These are phyloP conservation scores for Solanum paucissectum DNA, from an alignment of 257 asterid genomes.

Conservation along the genomic window DNA sequence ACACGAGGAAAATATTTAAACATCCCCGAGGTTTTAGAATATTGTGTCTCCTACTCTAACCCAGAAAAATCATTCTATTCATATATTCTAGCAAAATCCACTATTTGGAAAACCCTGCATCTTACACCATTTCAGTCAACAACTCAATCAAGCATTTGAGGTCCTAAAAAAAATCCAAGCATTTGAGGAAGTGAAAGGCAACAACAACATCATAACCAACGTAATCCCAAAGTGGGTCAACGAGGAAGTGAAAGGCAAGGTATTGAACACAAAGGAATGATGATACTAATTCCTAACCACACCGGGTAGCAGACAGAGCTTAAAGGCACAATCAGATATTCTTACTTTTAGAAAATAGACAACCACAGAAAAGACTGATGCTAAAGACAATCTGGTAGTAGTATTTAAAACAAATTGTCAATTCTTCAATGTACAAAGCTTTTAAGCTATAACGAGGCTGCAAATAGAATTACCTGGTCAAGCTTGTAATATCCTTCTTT, in stretches of 20 bases:
- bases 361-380: not conserved
- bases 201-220: not conserved
- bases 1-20: not conserved
- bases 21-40: not conserved
- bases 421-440: not conserved
- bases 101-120: not conserved
- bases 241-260: not conserved
- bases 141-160: not conserved
- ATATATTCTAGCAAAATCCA: not conserved
- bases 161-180: not conserved
- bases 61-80: not conserved
- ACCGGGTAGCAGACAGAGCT: not conserved
- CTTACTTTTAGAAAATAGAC: not conserved
- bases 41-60: not conserved
- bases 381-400: too few species aligned
- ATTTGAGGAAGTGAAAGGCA: not conserved
- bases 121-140: not conserved
- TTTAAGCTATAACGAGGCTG: not conserved
- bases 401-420: not conserved
- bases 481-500: constrained; percentile 85
- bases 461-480: constrained; percentile 67
- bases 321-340: not conserved
- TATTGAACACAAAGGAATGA: not conserved
- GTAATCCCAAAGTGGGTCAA: not conserved
- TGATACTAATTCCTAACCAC: not conserved